phyloP scores from a whole-genome alignment of 345 rosid genomes.

The Populus deltoides region DNA sequence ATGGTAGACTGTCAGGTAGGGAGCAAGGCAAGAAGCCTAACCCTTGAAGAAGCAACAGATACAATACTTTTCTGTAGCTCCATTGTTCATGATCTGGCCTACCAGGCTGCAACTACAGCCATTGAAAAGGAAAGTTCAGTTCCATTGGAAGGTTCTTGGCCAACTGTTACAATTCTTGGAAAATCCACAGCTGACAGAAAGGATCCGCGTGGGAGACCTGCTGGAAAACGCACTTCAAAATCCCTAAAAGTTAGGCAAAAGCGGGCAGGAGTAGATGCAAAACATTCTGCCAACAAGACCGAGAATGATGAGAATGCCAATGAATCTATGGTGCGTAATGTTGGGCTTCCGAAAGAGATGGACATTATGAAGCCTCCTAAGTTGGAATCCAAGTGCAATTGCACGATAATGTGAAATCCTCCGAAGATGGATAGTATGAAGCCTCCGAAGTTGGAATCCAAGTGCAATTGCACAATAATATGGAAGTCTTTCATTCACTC shows the following conservation, averaged over 20 bases:
- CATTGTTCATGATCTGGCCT: slow-evolving; percentile 86
- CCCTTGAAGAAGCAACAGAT: slow-evolving; percentile 93
- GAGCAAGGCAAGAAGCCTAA: slow-evolving; percentile 76
- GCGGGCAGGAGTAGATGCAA: slow-evolving; percentile 50
- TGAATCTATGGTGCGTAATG: slow-evolving; percentile 52
- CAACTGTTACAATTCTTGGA: slow-evolving; percentile 69
- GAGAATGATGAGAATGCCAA: slow-evolving; percentile 83
- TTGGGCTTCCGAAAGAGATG: slow-evolving; percentile 57
- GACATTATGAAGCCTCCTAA: slow-evolving; percentile 72
- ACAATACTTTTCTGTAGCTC: slow-evolving; percentile 94
- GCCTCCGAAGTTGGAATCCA: slow-evolving; percentile 88
- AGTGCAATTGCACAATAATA: slow-evolving; percentile 98
- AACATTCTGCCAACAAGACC: slow-evolving; percentile 34
- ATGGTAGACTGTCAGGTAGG: slow-evolving; percentile 55
- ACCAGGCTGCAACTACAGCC: slow-evolving; percentile 73
- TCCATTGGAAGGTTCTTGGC: slow-evolving; percentile 54
- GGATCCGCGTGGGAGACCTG: slow-evolving; percentile 49
- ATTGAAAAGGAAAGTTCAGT: slow-evolving; percentile 56
- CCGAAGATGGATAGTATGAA: slow-evolving; percentile 56
- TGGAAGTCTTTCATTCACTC: slow-evolving; percentile 32
- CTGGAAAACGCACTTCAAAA: slow-evolving; percentile 48
- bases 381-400: slow-evolving; percentile 95
- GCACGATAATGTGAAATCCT: slow-evolving; percentile 84
- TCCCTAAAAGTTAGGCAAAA: slow-evolving; percentile 53
- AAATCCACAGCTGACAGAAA: slow-evolving; percentile 50